Base-by-base conservation (phyloP, 345 rosid genomes). In the Triadica sebifera region DNA sequence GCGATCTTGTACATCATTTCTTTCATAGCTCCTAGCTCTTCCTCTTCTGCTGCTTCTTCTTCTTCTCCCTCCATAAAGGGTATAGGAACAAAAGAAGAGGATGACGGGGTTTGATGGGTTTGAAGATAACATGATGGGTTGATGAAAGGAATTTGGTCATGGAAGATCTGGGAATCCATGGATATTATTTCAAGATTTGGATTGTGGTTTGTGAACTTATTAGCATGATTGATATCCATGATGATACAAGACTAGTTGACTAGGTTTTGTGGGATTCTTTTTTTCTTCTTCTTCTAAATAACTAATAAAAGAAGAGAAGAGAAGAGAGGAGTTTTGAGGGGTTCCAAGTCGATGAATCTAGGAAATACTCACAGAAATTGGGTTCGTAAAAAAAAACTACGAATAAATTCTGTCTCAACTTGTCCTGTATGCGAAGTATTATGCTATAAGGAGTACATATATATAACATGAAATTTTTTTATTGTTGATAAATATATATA, bases 1-100 rank as follows among this genome's bases (percentile, higher is more conserved):
- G 99, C 97, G 9, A 96, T 91, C 78, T 84, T 91, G 87, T 89
- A 96, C 98, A 93, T 86, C 99, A 93, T 93, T 80, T 96, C 99
- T 73, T 93, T 96, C 96, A 88, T 86, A 72, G 98, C 91, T 60
- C 94, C 87, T 0, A 95, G 86, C 80, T 95, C 94, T 49, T 95
- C 99, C 17, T 90, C 99, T n/a, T 90, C 85, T 0, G 85, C 86
- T 50, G 90, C 97, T 1, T 89, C 93, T 8, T 82, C 90, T 1
- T 89, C 84, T 0, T 84, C n/a, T n/a, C n/a, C 85, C 76, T 61
- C 72, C 77, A 85, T 47, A 72, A 53, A 41, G 46, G 78, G 58
- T 43, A 62, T 38, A 60, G 76, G 64, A 62, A 6, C 53, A 16
- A 39, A 81, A 37, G 78, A 59, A 29, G 77, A 49, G 13, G 88